Evolutionary conservation across 768 basidiomycete genomes (phyloP).

Genomic region (Symmetrospora coprosmae): DNA sequence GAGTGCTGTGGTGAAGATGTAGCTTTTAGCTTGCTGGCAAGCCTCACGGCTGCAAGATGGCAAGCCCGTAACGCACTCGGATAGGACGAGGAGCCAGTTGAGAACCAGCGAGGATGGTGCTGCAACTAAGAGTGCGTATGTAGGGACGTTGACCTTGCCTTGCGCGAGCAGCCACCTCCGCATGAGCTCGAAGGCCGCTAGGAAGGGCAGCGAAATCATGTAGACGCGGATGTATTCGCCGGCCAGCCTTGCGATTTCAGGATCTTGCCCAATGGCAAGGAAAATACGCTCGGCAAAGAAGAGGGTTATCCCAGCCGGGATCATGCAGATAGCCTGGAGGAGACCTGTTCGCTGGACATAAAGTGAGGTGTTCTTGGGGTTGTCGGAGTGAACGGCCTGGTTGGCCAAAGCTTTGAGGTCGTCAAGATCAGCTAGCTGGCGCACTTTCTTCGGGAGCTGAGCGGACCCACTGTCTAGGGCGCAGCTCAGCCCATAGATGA

Average conservation of each 20-base stretch:
- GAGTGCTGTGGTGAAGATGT: not conserved
- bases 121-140: not conserved
- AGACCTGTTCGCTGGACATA: conserved; percentile 8
- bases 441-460: too few relatives aligned
- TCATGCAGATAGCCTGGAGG: not conserved
- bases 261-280: conserved; percentile 9
- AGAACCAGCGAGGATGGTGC: not conserved
- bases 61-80: too few relatives aligned
- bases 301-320: not conserved
- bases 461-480: not conserved
- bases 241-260: conserved; percentile 10
- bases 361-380: conserved; percentile 12
- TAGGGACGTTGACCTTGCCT: conserved; percentile 4
- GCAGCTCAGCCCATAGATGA: not conserved
- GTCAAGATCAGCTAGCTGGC: not conserved
- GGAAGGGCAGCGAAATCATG: not conserved
- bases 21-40: not conserved
- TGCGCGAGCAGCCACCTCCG: conserved; percentile 6
- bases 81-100: not conserved
- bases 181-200: not conserved
- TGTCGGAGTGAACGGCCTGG: conserved; percentile 8
- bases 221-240: not conserved
- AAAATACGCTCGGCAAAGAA: conserved; percentile 11
- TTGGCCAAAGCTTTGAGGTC: conserved; percentile 3
- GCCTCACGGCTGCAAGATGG: not conserved